Evolutionary conservation across 2,329 filamentous ascomycete species (phyloP), one percentile per base, ranked within the genome.

Genomic region (Trichoderma koningiopsis): DNA sequence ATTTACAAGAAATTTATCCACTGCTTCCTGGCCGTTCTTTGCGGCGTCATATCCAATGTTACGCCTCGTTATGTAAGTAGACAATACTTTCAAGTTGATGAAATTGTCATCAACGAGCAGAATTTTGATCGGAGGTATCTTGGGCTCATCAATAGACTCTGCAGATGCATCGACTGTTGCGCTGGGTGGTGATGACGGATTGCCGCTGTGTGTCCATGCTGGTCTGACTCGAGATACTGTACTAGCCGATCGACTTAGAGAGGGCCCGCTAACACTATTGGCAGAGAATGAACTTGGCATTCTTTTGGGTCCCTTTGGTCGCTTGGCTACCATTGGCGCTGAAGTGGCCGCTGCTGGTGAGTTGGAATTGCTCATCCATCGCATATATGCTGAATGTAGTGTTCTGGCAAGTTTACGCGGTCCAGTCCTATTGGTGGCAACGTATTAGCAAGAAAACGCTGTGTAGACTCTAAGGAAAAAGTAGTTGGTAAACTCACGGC

Each of bases 51-150:
- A 74, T 1, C 70, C 68, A 2, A 70, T 70, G 1, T 73, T 72
- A 0, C 78, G 72, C 27, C 76, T 79, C 52, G 71, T 75, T 72
- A 78, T 76, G 24, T 75, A 77, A 0, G 74, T 71, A 0, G 72
- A 72, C 2, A 79, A 65, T 1, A 79, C 77, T 69, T 75, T 74
- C 3, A 79, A 62, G 55, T 81, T 81, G 68, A 81, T 80, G 8
- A 72, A 70, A 53, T 81, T 81, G 67, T 81, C 80, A 22, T 81
- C 79, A 0, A 81, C 80, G 2, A 81, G 73, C 14, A 73, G 43
- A 27, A 73, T 63, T 14, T 35, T 65, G 49, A 33, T 4, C 78
- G 71, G 6, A 75, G 71, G 5, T 16, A 33, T 57, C 2, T 4
- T 19, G 1, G 60, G 31, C 6, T 65, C 62, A 33, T 43, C 37